Conservation (phyloP, 192 early-diverging fungal species). For the Podila epigama region DNA sequence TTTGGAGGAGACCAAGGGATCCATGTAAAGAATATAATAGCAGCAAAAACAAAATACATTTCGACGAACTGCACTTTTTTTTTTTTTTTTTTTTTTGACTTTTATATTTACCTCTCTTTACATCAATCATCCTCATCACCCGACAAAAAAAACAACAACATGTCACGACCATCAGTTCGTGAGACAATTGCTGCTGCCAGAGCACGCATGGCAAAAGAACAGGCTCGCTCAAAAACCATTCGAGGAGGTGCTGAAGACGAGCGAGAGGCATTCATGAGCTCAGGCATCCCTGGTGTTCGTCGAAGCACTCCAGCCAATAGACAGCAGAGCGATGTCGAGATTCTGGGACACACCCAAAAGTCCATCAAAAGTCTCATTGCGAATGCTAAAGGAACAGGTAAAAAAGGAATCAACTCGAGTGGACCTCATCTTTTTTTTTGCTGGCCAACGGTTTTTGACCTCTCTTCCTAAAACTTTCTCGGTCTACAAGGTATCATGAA, state of each 20-base stretch:
- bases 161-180: constrained; percentile 45
- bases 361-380: constrained; percentile 50
- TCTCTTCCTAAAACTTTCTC: neutral
- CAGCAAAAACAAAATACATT: no score
- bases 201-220: constrained; percentile 24
- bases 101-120: no score
- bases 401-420: neutral
- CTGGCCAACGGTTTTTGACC: no score
- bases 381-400: constrained; percentile 46
- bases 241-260: constrained; percentile 34
- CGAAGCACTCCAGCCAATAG: constrained; percentile 14
- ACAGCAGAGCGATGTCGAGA: constrained; percentile 38
- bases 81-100: no score
- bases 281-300: constrained; percentile 29
- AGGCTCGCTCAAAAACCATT: constrained; percentile 27
- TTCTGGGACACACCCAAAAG: constrained; percentile 46
- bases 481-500: constrained; percentile 54
- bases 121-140: neutral
- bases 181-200: constrained; percentile 44
- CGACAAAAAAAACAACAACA: neutral
- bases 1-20: constrained; percentile 57
- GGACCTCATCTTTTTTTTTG: neutral
- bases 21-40: constrained; percentile 32
- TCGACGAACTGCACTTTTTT: no score
- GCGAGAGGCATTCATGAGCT: constrained; percentile 37